A percentile compares a stretch with the other conserved stretches of the same genome.
Conservation (phyloP, 83 land plant genomes). For the Isoetes engelmannii region DNA sequence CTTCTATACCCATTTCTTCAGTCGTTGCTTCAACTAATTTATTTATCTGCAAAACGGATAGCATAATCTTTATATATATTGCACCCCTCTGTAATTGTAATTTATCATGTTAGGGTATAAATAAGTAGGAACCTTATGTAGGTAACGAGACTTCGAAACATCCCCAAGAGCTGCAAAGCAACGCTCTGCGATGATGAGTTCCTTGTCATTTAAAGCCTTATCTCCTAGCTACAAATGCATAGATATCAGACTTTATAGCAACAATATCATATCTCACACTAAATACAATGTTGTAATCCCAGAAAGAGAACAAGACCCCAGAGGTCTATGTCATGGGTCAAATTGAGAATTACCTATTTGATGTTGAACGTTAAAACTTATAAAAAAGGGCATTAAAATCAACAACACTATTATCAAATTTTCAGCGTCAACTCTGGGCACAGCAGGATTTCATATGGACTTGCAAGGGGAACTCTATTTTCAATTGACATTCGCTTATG, state of each 20-base stretch:
- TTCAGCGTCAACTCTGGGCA: too few species aligned
- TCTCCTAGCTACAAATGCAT: slow-evolving; percentile 32
- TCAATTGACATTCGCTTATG: too few species aligned
- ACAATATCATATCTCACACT: too few species aligned
- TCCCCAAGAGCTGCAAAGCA: slow-evolving; percentile 40
- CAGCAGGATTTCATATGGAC: too few species aligned
- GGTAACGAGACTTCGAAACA: slow-evolving; percentile 29
- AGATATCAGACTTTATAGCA: not conserved
- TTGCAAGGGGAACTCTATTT: too few species aligned
- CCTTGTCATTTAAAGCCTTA: slow-evolving; percentile 19
- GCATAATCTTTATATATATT: not conserved
- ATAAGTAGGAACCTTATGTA: slow-evolving; percentile 29
- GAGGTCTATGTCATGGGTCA: not conserved
- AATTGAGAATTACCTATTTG: not conserved
- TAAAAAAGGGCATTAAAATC: too few species aligned
- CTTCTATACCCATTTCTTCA: slow-evolving; percentile 17
- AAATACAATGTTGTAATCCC: not conserved
- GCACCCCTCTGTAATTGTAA: not conserved
- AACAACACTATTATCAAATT: too few species aligned
- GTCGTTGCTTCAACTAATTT: slow-evolving; percentile 12
- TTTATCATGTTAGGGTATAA: not conserved
- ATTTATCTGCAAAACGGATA: slow-evolving; percentile 20
- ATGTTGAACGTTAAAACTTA: too few species aligned
- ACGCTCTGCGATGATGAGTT: slow-evolving; percentile 24
- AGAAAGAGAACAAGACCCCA: not conserved